Conservation (phyloP, 768 basidiomycete species). For the Leccinum sublutescens region DNA sequence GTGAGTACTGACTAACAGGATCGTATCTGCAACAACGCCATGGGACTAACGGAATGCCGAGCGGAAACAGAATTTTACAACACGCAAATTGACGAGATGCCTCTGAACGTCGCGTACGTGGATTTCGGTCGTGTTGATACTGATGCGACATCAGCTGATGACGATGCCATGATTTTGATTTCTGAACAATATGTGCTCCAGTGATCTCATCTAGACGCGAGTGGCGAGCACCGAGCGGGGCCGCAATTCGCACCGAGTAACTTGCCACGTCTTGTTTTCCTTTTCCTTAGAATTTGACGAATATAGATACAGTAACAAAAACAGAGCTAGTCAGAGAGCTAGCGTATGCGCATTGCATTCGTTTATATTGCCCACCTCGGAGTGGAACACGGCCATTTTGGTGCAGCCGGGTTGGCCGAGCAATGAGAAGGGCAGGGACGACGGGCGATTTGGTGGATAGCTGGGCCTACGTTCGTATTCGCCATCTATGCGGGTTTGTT, state of each 20-base stretch:
- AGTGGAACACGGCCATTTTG: constrained; percentile 16
- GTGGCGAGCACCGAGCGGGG: constrained; percentile 13
- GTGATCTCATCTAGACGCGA: constrained; percentile 74
- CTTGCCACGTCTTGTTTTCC: constrained; percentile 5
- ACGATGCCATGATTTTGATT: not conserved
- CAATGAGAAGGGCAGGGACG: constrained; percentile 6
- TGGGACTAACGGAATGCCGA: not conserved
- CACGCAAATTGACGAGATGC: constrained; percentile 98
- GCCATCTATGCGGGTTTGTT: too few species aligned
- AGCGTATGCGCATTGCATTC: constrained; percentile 11
- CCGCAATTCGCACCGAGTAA: constrained; percentile 14
- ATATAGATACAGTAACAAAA: constrained; percentile 17
- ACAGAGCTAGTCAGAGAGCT: constrained; percentile 1
- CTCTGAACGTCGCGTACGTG: constrained; percentile 86
- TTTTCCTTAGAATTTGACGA: constrained; percentile 4
- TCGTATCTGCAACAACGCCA: not conserved
- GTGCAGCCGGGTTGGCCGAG: not conserved
- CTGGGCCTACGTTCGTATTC: too few species aligned
- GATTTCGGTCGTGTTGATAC: constrained; percentile 6
- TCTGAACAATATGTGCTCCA: constrained; percentile 29
- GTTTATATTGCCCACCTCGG: constrained; percentile 11
- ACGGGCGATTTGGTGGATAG: not conserved
- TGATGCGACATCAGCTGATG: constrained; percentile 12
- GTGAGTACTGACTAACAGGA: constrained; percentile 46
- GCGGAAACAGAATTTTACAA: constrained; percentile 71